Evolutionary conservation across 2,329 filamentous ascomycete species (phyloP), one percentile per base, ranked within the genome.

Genomic region (Chaetomium strumarium): DNA sequence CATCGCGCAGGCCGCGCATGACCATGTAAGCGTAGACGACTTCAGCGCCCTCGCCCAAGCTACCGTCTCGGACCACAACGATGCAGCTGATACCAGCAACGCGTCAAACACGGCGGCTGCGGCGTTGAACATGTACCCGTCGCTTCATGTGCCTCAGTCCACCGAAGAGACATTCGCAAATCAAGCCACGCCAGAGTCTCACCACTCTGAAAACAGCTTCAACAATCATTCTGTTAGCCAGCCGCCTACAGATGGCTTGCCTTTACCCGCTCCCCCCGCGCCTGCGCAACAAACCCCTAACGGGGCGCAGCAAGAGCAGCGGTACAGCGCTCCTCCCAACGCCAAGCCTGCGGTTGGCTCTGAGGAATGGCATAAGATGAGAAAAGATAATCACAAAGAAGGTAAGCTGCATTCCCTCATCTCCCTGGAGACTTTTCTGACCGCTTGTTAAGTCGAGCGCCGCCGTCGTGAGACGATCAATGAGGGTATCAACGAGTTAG

Each of bases 311-410:
- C 56, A 62, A 31, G 55, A 60, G 55, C 59, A 62, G 67, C 56
- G 75, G 70, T 60, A 65, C 69, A 33, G 63, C 66, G 69, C 78
- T 64, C 68, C 75, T 51, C 70, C 67, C 58, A 59, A 54, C 30
- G 49, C 58, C 5, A 97, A 96, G 70, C 91, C 91, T 8, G 82
- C 85, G 7, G 93, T 97, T n/a, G 93, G 93, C 2, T 93, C 90
- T 2, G 90, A 95, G 49, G 92, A 97, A 70, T 99, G 93, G 93
- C 93, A 99, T 69, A 95, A 95, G 69, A 85, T 95, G 63, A 84
- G 93, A 57, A 93, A 95, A 67, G 92, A 97, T 65, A 99, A 97
- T 60, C 93, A 99, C 74, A 99, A 99, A 80, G 92, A 97, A 78
- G 93, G 92, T 93, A 72, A 65, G 80, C 48, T 3, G 38, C 10